These are phyloP conservation scores for Chaetomidium leptoderma DNA, from an alignment of 495 filamentous ascomycete species.

Conservation along the genomic window DNA sequence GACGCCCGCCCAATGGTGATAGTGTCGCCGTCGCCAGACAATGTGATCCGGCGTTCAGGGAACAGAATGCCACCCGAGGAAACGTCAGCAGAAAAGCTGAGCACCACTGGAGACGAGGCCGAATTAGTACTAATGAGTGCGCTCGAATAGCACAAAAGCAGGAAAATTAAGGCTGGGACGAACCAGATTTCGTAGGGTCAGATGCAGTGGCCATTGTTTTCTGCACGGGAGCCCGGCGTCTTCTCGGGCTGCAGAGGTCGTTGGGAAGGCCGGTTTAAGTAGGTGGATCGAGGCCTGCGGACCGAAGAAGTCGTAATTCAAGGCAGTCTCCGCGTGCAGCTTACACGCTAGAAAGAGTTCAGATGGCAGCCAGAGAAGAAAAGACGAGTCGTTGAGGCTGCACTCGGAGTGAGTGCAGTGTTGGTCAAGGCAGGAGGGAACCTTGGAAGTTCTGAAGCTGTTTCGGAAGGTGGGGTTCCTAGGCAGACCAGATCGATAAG, in stretches of 20 bases:
- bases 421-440: slow-evolving; percentile 4
- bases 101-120: slow-evolving; percentile 6
- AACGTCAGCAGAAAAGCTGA: slow-evolving; percentile 14
- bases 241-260: neutral
- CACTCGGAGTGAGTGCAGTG: neutral
- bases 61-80: neutral
- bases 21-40: slow-evolving; percentile 21
- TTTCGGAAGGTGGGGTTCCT: slow-evolving; percentile 18
- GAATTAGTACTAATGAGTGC: neutral
- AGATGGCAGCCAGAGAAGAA: neutral
- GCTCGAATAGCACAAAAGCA: neutral
- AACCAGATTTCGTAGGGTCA: neutral
- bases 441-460: neutral
- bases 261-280: neutral
- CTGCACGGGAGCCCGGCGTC: neutral
- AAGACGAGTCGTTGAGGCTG: neutral
- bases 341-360: too few species aligned
- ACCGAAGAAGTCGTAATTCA: neutral
- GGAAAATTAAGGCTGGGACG: too few species aligned
- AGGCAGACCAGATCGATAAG: neutral
- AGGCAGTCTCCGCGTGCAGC: too few species aligned
- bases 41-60: slow-evolving; percentile 30
- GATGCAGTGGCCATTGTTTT: neutral
- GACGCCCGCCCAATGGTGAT: slow-evolving; percentile 41
- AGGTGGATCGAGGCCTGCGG: neutral